A percentile compares a stretch with the other conserved stretches of the same genome.
Evolutionary conservation across 1,284 basidiomycete genomes (phyloP).

Genomic region (Moesziomyces parantarcticus): DNA sequence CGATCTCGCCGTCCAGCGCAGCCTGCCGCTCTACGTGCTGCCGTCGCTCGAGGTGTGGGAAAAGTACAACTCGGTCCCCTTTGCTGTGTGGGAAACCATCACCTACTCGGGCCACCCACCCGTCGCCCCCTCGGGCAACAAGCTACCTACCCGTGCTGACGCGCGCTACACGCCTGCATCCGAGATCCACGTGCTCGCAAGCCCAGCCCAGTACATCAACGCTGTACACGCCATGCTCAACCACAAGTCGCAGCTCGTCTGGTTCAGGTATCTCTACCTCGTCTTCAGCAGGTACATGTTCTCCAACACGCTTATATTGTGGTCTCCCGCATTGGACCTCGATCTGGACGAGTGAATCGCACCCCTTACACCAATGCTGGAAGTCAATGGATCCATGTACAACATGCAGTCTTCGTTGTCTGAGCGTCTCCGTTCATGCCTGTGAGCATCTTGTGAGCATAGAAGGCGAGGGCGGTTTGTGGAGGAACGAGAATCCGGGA

Average conservation of each 20-base stretch:
- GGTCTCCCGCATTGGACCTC: conserved; percentile 21
- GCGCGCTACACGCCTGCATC: conserved; percentile 14
- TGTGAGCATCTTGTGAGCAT: too few relatives aligned
- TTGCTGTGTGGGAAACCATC: conserved; percentile 39
- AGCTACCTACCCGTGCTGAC: not conserved
- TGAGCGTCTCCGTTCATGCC: too few relatives aligned
- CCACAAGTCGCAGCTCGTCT: conserved; percentile 62
- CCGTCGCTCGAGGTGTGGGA: conserved; percentile 37
- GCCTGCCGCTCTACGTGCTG: conserved; percentile 37
- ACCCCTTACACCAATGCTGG: not conserved
- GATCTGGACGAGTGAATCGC: conserved; percentile 2
- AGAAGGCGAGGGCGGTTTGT: too few relatives aligned
- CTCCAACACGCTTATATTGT: conserved; percentile 36
- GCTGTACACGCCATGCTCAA: conserved; percentile 56
- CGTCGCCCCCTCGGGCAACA: not conserved
- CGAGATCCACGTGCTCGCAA: conserved; percentile 36
- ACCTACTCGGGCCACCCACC: conserved; percentile 16
- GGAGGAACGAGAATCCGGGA: conserved; percentile 4
- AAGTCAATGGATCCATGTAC: not conserved
- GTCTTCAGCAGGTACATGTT: conserved; percentile 60
- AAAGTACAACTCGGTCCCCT: conserved; percentile 48
- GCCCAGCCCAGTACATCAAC: conserved; percentile 31
- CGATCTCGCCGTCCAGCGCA: conserved; percentile 61
- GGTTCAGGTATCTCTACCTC: conserved; percentile 65
- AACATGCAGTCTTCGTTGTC: too few relatives aligned